Evolutionary conservation across 169 alveolate species (phyloP).

Genomic region (Plasmodium adleri): DNA sequence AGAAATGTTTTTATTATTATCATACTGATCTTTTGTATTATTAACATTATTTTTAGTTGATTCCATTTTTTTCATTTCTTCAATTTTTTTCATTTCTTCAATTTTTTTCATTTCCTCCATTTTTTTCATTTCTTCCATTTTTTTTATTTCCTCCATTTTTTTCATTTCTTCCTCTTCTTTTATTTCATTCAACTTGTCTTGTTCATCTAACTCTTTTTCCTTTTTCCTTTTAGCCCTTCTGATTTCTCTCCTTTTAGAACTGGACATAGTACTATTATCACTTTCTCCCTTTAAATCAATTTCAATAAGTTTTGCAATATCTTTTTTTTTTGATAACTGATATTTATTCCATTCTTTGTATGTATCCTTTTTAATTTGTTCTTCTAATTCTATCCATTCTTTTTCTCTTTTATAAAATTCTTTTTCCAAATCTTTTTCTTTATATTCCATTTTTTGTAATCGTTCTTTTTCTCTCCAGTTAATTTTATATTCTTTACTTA

Average conservation of each 20-base stretch:
- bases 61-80: neutral
- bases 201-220: slow-evolving; percentile 67
- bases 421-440: slow-evolving; percentile 78
- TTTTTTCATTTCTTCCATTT: slow-evolving; percentile 11
- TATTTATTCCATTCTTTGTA: slow-evolving; percentile 71
- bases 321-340: slow-evolving; percentile 38
- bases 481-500: slow-evolving; percentile 77
- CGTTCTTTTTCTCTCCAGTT: slow-evolving; percentile 82
- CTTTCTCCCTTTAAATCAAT: slow-evolving; percentile 63
- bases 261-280: slow-evolving; percentile 25
- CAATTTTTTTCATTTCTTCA: neutral
- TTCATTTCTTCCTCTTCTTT: slow-evolving; percentile 40
- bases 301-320: slow-evolving; percentile 64
- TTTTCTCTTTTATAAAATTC: slow-evolving; percentile 77
- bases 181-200: slow-evolving; percentile 33
- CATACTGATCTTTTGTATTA: neutral
- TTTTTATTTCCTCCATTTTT: neutral
- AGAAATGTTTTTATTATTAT: too few species aligned
- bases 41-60: neutral
- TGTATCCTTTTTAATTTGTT: slow-evolving; percentile 72
- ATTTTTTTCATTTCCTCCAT: neutral
- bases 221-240: slow-evolving; percentile 48
- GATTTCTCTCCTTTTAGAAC: slow-evolving; percentile 59
- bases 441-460: slow-evolving; percentile 60
- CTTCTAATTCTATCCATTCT: slow-evolving; percentile 84